Evolutionary conservation across 768 basidiomycete genomes (phyloP).

Genomic region (Psilocybe azurescens): DNA sequence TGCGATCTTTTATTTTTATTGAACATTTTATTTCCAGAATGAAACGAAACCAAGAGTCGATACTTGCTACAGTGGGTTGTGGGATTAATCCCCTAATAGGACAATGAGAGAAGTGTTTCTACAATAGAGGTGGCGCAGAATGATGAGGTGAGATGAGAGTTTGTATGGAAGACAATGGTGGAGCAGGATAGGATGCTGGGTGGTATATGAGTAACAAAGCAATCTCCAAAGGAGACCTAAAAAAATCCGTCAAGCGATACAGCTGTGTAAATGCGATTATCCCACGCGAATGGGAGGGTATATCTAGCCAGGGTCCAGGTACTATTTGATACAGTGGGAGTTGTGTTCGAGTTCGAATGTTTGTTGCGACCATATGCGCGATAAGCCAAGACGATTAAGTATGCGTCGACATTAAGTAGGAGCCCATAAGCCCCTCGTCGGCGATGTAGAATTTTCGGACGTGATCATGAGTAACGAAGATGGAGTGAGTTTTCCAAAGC

Average conservation of each 20-base stretch:
- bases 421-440: not conserved
- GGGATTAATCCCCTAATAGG: constrained; percentile 15
- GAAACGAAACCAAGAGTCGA: constrained; percentile 4
- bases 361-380: constrained; percentile 20
- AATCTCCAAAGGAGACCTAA: not conserved
- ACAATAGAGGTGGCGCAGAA: constrained; percentile 15
- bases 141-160: not conserved
- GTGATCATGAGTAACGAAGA: constrained; percentile 3
- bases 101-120: constrained; percentile 10
- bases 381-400: constrained; percentile 9
- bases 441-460: constrained; percentile 13
- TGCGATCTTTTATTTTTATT: not conserved
- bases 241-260: constrained; percentile 19
- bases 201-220: constrained; percentile 9
- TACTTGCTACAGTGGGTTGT: constrained; percentile 26
- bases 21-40: not conserved
- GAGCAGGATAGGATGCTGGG: constrained; percentile 15
- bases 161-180: constrained; percentile 9
- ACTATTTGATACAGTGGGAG: constrained; percentile 21
- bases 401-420: constrained; percentile 2
- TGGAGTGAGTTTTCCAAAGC: not conserved
- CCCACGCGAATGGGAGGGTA: constrained; percentile 14
- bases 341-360: not conserved
- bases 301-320: constrained; percentile 18
- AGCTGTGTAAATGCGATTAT: constrained; percentile 7